Conservation (phyloP, 2,329 filamentous ascomycete genomes). For the Phialophora tarda region DNA sequence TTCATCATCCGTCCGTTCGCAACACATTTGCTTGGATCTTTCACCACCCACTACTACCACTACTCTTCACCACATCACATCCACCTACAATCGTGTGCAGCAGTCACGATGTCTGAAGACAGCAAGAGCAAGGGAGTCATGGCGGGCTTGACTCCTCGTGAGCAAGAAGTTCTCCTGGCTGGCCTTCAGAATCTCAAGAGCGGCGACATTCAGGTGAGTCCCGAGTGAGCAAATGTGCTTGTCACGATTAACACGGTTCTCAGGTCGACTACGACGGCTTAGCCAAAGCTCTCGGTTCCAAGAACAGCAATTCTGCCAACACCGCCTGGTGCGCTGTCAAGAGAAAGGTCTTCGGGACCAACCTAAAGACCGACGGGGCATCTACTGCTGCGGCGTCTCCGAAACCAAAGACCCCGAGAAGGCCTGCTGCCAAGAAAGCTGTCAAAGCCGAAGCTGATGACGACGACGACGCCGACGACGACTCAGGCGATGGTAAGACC, state of each 20-base stretch:
- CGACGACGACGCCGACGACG: background rate
- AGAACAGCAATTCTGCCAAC: conserved; percentile 45
- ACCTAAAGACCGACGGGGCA: background rate
- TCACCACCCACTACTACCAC: background rate
- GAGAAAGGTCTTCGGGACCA: conserved; percentile 44
- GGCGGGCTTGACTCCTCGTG: conserved; percentile 35
- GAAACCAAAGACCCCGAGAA: conserved; percentile 32
- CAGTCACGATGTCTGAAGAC: conserved; percentile 23
- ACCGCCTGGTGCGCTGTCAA: conserved; percentile 47
- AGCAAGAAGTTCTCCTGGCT: conserved; percentile 39
- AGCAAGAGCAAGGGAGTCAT: background rate
- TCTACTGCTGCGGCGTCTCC: conserved; percentile 23
- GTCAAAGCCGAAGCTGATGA: background rate
- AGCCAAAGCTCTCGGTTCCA: conserved; percentile 46
- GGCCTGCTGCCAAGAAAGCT: conserved; percentile 27
- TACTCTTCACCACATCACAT: background rate
- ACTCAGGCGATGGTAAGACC: background rate
- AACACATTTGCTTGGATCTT: background rate
- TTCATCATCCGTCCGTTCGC: background rate
- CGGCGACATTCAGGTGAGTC: conserved; percentile 29
- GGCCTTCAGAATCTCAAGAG: conserved; percentile 29
- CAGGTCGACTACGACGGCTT: conserved; percentile 47
- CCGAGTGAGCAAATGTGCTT: background rate
- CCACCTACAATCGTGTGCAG: background rate
- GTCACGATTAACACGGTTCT: background rate